Evolutionary conservation across 306 rosid genomes (phyloP).

Genomic region (Psophocarpus tetragonolobus): DNA sequence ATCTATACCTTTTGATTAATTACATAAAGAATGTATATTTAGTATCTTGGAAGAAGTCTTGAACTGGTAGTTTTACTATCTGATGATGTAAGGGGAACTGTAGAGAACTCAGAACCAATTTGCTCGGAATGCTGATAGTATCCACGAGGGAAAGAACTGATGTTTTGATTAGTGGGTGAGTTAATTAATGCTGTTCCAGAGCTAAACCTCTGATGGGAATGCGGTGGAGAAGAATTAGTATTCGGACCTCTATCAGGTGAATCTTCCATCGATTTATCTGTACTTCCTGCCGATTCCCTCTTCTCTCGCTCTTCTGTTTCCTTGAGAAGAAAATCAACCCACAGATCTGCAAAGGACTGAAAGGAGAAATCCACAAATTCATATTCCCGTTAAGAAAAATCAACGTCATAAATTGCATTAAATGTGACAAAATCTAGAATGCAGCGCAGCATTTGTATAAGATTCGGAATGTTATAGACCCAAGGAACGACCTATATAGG

Average conservation of each 20-base stretch:
- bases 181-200: conserved; percentile 38
- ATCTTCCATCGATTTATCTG: conserved; percentile 48
- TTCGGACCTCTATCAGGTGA: conserved; percentile 39
- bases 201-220: conserved; percentile 43
- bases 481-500: not conserved
- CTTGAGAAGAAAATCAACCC: conserved; percentile 99
- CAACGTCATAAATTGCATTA: not conserved
- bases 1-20: conserved; percentile 67
- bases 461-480: not conserved
- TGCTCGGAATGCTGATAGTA: conserved; percentile 57
- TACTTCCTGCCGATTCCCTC: conserved; percentile 54
- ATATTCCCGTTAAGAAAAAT: not conserved
- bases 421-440: not conserved
- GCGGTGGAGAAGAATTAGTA: conserved; percentile 14
- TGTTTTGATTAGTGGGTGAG: conserved; percentile 46
- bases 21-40: conserved; percentile 48
- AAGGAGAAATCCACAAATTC: conserved; percentile 26
- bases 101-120: conserved; percentile 78
- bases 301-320: conserved; percentile 87
- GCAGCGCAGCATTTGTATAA: not conserved
- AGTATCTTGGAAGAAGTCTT: conserved; percentile 57
- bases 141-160: conserved; percentile 42
- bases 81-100: conserved; percentile 81
- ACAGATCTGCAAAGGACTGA: conserved; percentile 97
- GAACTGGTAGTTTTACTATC: conserved; percentile 55